Evolutionary conservation across 2,329 filamentous ascomycete species (phyloP), one percentile per base, ranked within the genome.

Genomic region (Cladosporium austrohemisphaericum): DNA sequence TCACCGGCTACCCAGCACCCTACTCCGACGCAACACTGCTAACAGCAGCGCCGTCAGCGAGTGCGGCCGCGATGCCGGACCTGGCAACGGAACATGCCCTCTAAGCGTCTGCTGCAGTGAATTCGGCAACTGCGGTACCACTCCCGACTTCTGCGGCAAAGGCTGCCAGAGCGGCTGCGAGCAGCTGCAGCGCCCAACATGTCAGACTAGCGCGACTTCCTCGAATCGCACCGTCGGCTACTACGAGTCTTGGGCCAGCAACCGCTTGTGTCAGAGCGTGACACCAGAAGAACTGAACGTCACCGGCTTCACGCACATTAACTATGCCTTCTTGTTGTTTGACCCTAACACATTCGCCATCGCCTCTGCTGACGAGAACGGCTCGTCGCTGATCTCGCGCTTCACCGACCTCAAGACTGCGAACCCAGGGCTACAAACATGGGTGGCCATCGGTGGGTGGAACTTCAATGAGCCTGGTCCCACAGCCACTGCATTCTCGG

Each of bases 301-400:
- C 14, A 35, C 40, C 22, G 55, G 38, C n/a, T 52, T 38, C 29
- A 54, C 52, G 14, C 41, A 52, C 38, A 44, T 54, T 25, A 52
- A 56, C 31, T 55, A 52, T n/a, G 48, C 67, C 0, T 72, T 70
- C 43, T 61, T 64, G 0, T 43, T 52, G 0, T 55, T 72, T 19
- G 55, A 71, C 18, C 66, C 68, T 0, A 32, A 33, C 0, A 64
- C 61, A 0, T 70, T 62, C 49, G 5, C 57, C 0, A 57, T 73
- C 19, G 49, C 52, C 0, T 44, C 56, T 2, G 69, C 69, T 60
- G 61, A 65, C 16, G 46, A 41, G 3, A 33, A 58, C 0, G 31
- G 50, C 1, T 11, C 22, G 0, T 10, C 19, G 0, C 40, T 63
- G 1, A 65, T 57, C 40, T 18, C 31, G 2, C 33, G 41, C 18